Conservation (phyloP, 192 early-diverging fungal species). For the Linnemannia exigua region DNA sequence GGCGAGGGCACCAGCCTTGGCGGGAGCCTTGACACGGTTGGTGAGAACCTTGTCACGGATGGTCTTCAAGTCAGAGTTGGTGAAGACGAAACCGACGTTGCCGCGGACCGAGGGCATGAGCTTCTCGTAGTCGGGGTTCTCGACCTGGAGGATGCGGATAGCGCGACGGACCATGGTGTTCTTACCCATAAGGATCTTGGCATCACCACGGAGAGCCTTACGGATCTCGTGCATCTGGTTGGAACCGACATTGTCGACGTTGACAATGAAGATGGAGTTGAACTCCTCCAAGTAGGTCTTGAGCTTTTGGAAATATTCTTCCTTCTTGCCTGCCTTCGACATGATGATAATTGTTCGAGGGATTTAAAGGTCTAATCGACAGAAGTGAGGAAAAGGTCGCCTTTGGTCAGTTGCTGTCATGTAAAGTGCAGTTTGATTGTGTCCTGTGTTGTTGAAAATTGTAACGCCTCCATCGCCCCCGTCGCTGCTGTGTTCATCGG, state of each 20-base stretch:
- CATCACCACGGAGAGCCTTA: constrained; percentile 90
- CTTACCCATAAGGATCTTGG: constrained; percentile 99
- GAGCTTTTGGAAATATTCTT: constrained; percentile 96
- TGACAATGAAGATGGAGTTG: constrained; percentile 99
- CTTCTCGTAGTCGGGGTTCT: constrained; percentile 90
- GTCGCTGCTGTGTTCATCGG: no score
- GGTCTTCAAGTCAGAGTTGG: constrained; percentile 96
- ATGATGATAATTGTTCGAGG: constrained; percentile 85
- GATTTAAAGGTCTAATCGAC: constrained; percentile 64
- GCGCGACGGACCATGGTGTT: constrained; percentile 99
- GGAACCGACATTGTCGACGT: constrained; percentile 99
- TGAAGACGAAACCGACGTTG: constrained; percentile 99
- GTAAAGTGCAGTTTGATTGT: background rate
- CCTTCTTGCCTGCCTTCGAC: constrained; percentile 99
- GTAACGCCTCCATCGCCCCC: no score
- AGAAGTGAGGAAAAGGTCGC: background rate
- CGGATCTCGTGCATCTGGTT: constrained; percentile 99
- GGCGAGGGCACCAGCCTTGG: constrained; percentile 95
- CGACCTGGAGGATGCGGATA: constrained; percentile 70
- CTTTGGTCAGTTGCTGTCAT: background rate
- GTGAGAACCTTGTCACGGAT: constrained; percentile 90
- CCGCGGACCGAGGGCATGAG: constrained; percentile 90
- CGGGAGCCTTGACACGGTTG: constrained; percentile 96
- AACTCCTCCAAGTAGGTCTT: constrained; percentile 89
- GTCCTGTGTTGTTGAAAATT: background rate